These are phyloP conservation scores for Sporothrix mexicana DNA, from an alignment of 2,329 filamentous ascomycete genomes.

Conservation along the genomic window DNA sequence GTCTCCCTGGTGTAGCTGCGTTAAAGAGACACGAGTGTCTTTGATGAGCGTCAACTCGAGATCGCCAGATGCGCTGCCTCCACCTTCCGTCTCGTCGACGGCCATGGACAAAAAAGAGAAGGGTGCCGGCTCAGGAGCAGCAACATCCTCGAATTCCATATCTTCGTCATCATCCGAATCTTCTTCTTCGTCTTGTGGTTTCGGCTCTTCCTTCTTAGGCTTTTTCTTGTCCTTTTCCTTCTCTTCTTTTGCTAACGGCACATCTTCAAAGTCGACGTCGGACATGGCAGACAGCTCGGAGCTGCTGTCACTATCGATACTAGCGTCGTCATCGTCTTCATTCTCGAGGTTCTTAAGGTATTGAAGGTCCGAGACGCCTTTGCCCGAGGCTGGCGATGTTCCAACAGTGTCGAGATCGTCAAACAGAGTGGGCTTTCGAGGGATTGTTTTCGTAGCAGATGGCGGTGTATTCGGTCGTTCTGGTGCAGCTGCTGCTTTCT, in stretches of 20 bases:
- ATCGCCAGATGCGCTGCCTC: constrained; percentile 63
- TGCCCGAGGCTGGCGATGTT: constrained; percentile 51
- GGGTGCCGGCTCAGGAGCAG: constrained; percentile 43
- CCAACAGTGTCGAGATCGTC: constrained; percentile 63
- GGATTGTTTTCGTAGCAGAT: constrained; percentile 38
- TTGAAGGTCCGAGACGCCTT: constrained; percentile 50
- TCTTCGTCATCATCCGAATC: constrained; percentile 57
- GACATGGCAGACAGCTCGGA: constrained; percentile 61
- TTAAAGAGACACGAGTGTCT: constrained; percentile 64
- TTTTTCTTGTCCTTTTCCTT: constrained; percentile 49
- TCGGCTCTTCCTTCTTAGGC: constrained; percentile 35
- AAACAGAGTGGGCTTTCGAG: constrained; percentile 63
- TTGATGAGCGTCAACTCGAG: constrained; percentile 73
- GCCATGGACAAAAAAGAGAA: constrained; percentile 43
- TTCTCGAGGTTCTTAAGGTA: constrained; percentile 39
- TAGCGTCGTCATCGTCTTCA: constrained; percentile 1
- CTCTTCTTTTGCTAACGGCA: constrained; percentile 47
- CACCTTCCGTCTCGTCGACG: constrained; percentile 39
- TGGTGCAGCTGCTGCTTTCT: background rate
- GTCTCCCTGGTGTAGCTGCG: constrained; percentile 59
- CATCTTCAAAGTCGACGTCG: constrained; percentile 63
- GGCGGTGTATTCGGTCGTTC: background rate
- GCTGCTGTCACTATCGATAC: constrained; percentile 50
- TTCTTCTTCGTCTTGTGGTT: constrained; percentile 37
- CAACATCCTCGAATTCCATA: constrained; percentile 67